Percentiles rank a stretch among this genome's conserved stretches.
These are phyloP conservation scores for Tetrahymena borealis DNA, from an alignment of 73 alveolate species.

Conservation along the genomic window DNA sequence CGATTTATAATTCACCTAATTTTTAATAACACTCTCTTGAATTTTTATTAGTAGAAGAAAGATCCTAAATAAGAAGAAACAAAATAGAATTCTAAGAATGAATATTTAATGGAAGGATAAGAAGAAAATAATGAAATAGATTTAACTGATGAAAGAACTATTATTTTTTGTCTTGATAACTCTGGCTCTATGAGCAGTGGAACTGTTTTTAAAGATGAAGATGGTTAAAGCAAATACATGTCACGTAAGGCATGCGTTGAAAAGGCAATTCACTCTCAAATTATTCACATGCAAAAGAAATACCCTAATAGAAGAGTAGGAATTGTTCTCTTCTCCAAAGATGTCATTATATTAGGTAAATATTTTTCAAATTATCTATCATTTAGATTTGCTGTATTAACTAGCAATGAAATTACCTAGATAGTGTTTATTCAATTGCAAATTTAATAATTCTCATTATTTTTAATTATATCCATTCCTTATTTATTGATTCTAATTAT, in stretches of 20 bases:
- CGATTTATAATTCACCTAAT: neutral
- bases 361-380: conserved; percentile 41
- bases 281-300: conserved; percentile 48
- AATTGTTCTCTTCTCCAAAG: conserved; percentile 80
- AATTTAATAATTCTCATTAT: no score
- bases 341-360: conserved; percentile 86
- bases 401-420: no score
- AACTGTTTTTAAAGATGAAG: conserved; percentile 61
- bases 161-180: conserved; percentile 79
- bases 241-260: conserved; percentile 87
- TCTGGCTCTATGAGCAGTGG: conserved; percentile 89
- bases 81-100: neutral
- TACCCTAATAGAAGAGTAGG: conserved; percentile 82
- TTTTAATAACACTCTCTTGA: neutral
- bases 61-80: neutral
- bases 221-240: conserved; percentile 61
- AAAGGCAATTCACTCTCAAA: conserved; percentile 78
- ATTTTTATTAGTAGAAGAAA: neutral
- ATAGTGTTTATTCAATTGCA: no score
- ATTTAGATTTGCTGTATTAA: no score
- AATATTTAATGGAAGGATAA: neutral
- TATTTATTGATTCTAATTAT: no score
- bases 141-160: conserved; percentile 3
- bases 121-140: neutral
- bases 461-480: no score